Evolutionary conservation across 1,139 yeast species (phyloP).

Genomic region (Debaryomyces fabryi): DNA sequence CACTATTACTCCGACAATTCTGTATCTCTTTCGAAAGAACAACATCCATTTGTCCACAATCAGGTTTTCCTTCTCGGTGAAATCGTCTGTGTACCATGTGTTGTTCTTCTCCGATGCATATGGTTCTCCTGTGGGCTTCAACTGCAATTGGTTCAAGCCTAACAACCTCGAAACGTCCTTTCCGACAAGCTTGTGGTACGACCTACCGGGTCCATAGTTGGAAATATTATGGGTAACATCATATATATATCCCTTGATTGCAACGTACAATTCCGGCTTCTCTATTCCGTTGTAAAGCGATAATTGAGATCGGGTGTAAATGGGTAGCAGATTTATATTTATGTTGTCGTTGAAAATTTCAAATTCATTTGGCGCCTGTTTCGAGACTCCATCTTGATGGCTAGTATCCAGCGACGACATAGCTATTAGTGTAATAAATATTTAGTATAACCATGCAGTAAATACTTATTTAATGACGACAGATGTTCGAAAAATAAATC

Average conservation of each 20-base stretch:
- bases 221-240: conserved; percentile 70
- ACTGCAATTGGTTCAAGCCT: conserved; percentile 46
- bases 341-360: conserved; percentile 24
- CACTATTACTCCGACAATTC: conserved; percentile 40
- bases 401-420: conserved; percentile 1
- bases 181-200: conserved; percentile 74
- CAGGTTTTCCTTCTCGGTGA: conserved; percentile 51
- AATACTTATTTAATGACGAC: not conserved
- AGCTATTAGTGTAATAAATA: not conserved
- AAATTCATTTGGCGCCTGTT: conserved; percentile 21
- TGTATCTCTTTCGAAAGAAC: conserved; percentile 55
- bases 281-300: conserved; percentile 36
- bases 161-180: conserved; percentile 76
- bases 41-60: conserved; percentile 60
- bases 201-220: conserved; percentile 76
- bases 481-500: not conserved
- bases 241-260: conserved; percentile 72
- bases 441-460: not conserved
- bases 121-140: conserved; percentile 31
- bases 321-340: conserved; percentile 32
- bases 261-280: conserved; percentile 58
- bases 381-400: not conserved
- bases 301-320: conserved; percentile 39
- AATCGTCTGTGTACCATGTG: conserved; percentile 52
- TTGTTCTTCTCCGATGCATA: conserved; percentile 17